Evolutionary conservation across 2,329 filamentous ascomycete genomes (phyloP).

Genomic region (Aspergillus thermomutatus): DNA sequence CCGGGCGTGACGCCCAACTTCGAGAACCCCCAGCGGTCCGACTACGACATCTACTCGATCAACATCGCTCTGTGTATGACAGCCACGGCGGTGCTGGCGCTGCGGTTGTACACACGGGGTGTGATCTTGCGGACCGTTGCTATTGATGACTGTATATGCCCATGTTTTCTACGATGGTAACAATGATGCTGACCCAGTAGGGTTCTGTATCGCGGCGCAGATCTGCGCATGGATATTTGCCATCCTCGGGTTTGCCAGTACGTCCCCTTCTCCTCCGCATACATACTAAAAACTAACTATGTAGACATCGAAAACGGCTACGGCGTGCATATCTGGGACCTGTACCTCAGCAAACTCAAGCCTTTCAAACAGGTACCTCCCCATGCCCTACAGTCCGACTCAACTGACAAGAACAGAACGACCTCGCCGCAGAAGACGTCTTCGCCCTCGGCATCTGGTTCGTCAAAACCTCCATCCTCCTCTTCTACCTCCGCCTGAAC

Average conservation of each 20-base stretch:
- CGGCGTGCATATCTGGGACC: conserved; percentile 12
- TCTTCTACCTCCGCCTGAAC: conserved; percentile 16
- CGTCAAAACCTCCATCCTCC: conserved; percentile 17
- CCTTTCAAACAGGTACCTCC: conserved; percentile 10
- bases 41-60: conserved; percentile 12
- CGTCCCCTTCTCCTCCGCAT: too few species aligned
- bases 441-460: conserved; percentile 14
- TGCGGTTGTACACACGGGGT: conserved; percentile 9
- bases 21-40: neutral
- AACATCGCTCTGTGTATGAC: conserved; percentile 10
- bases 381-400: rapidly evolving
- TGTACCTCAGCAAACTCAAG: conserved; percentile 8
- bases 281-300: neutral
- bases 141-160: conserved; percentile 8
- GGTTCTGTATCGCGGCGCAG: conserved; percentile 7
- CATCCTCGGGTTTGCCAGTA: conserved; percentile 11
- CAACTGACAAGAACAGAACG: conserved; percentile 1
- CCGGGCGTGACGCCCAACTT: neutral
- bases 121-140: conserved; percentile 1
- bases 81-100: conserved; percentile 3
- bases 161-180: neutral
- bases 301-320: conserved; percentile 13
- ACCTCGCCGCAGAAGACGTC: conserved; percentile 11
- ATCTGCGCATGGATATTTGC: conserved; percentile 14
- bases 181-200: neutral